Evolutionary conservation across 2,329 filamentous ascomycete genomes (phyloP).

Genomic region (Sarocladium kiliense): DNA sequence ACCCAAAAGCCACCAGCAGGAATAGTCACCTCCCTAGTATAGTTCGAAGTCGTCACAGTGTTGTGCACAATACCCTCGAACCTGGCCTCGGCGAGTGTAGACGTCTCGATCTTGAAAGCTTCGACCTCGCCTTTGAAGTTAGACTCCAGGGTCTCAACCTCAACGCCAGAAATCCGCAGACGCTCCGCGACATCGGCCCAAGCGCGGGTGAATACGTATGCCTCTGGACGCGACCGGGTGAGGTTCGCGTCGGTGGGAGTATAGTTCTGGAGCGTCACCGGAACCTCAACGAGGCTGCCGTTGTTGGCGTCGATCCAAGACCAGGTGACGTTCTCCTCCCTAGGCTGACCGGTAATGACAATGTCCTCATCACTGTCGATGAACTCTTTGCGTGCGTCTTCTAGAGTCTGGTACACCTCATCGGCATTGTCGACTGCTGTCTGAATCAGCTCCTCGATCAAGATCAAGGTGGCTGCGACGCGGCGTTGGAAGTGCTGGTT

Average conservation of each 20-base stretch:
- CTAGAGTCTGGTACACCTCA: conserved; percentile 19
- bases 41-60: conserved; percentile 15
- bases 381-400: conserved; percentile 21
- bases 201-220: conserved; percentile 22
- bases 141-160: conserved; percentile 16
- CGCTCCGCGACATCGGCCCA: conserved; percentile 23
- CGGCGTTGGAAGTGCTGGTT: conserved; percentile 26
- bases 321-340: conserved; percentile 16
- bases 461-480: conserved; percentile 20
- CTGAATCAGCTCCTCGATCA: conserved; percentile 22
- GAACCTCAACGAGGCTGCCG: conserved; percentile 21
- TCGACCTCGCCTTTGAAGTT: conserved; percentile 22
- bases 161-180: conserved; percentile 18
- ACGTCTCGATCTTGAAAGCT: conserved; percentile 17
- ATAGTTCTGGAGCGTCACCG: conserved; percentile 22
- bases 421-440: conserved; percentile 23
- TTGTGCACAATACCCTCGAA: conserved; percentile 22
- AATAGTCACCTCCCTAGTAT: not conserved
- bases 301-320: conserved; percentile 21
- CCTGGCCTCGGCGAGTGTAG: conserved; percentile 14
- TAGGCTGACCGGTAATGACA: conserved; percentile 21
- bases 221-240: conserved; percentile 22
- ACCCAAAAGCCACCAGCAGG: not conserved
- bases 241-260: conserved; percentile 21
- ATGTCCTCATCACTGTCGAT: conserved; percentile 21